A percentile compares a stretch with the other conserved stretches of the same genome.
These are phyloP conservation scores for Viridothelium virens DNA, from an alignment of 495 filamentous ascomycete species.

Conservation along the genomic window DNA sequence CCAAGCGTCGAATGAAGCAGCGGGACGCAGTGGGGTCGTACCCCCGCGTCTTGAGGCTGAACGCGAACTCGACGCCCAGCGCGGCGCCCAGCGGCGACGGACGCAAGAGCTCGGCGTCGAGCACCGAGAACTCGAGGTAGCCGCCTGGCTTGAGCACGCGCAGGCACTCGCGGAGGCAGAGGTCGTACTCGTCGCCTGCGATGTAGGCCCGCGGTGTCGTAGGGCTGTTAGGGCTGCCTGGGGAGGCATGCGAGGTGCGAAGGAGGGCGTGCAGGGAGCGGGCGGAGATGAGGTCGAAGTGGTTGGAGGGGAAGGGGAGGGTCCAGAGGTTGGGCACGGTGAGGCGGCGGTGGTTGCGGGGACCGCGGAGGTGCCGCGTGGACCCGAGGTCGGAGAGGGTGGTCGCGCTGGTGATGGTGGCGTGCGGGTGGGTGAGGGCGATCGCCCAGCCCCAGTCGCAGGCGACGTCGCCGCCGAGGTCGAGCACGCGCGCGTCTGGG, in stretches of 20 bases:
- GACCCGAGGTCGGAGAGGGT: conserved; percentile 48
- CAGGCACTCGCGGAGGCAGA: conserved; percentile 74
- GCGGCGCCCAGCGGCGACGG: conserved; percentile 68
- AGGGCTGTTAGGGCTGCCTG: conserved; percentile 41
- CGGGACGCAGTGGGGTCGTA: conserved; percentile 83
- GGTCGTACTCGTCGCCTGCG: conserved; percentile 73
- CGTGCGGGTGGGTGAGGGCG: conserved; percentile 72
- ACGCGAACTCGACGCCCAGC: conserved; percentile 81
- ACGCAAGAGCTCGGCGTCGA: conserved; percentile 83
- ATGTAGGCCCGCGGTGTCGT: conserved; percentile 29
- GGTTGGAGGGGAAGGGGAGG: conserved; percentile 76
- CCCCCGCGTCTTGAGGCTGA: conserved; percentile 74
- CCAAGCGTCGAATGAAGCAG: conserved; percentile 65
- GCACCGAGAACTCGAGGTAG: conserved; percentile 77
- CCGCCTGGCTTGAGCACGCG: conserved; percentile 89
- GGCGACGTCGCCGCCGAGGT: conserved; percentile 75
- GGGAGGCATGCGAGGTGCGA: conserved; percentile 43
- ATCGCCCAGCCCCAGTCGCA: conserved; percentile 96
- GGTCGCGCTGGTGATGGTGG: conserved; percentile 74
- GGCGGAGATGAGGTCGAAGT: conserved; percentile 89
- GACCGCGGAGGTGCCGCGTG: conserved; percentile 58
- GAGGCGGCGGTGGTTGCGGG: conserved; percentile 76
- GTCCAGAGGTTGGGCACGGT: conserved; percentile 64
- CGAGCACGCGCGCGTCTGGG: conserved; percentile 60
- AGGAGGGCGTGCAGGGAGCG: conserved; percentile 78